Conservation (phyloP, 2,329 filamentous ascomycete genomes). For the Myriangium duriaei region DNA sequence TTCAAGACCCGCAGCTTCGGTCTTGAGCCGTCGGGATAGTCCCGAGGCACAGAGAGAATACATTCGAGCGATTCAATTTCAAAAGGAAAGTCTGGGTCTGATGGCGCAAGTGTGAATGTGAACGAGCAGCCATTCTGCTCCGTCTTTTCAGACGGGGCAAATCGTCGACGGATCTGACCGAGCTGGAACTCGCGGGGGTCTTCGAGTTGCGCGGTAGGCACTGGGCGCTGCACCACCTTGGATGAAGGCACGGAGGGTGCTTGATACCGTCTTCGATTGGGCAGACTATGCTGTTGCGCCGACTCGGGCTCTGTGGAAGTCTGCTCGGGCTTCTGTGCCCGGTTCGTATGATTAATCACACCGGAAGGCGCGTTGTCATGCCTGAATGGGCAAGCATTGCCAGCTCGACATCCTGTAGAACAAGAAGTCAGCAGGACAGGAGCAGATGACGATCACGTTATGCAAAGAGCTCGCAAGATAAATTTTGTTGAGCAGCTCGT, state of each 20-base stretch:
- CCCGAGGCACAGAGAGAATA: conserved; percentile 49
- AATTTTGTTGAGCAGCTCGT: too few relatives aligned
- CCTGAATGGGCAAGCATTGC: conserved; percentile 38
- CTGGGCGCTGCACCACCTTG: conserved; percentile 50
- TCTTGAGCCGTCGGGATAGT: conserved; percentile 44
- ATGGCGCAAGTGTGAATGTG: conserved; percentile 54
- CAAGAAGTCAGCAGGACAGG: too few relatives aligned
- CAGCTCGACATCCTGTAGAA: conserved; percentile 39
- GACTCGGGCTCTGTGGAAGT: conserved; percentile 11
- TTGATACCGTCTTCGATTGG: conserved; percentile 16
- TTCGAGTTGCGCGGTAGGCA: conserved; percentile 50
- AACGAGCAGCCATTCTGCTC: conserved; percentile 43
- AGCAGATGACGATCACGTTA: too few relatives aligned
- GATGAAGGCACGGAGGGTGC: conserved; percentile 27
- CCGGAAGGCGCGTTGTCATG: conserved; percentile 30
- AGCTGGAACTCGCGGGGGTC: conserved; percentile 65
- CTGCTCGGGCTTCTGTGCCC: neutral
- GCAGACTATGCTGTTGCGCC: conserved; percentile 5
- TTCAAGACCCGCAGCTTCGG: conserved; percentile 55
- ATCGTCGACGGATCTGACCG: conserved; percentile 58
- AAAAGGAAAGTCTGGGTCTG: conserved; percentile 75
- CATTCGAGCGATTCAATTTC: conserved; percentile 59
- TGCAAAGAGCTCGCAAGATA: too few relatives aligned
- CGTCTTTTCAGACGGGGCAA: conserved; percentile 36
- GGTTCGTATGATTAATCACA: too few relatives aligned